Conservation (phyloP, 805 yeast species). For the Candida ascalaphidarum region DNA sequence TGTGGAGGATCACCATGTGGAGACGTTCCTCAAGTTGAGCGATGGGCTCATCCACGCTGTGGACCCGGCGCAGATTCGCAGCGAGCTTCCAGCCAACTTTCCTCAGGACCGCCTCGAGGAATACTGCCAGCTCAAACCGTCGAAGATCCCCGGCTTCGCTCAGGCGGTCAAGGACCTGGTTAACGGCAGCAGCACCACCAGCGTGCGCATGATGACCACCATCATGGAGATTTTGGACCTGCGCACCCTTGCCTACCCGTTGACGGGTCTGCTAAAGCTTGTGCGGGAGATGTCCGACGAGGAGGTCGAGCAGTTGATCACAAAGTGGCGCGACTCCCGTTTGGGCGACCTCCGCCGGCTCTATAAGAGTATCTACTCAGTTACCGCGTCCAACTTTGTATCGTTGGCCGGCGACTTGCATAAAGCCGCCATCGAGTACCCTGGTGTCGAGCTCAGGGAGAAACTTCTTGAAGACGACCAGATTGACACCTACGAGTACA, state of each 20-base stretch:
- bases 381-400: conserved; percentile 17
- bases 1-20: conserved; percentile 16
- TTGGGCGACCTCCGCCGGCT: conserved; percentile 25
- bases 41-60: conserved; percentile 29
- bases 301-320: conserved; percentile 24
- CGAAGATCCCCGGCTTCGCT: conserved; percentile 5
- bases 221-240: conserved; percentile 6
- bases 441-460: conserved; percentile 22
- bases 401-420: conserved; percentile 23
- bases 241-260: conserved; percentile 15
- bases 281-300: conserved; percentile 25
- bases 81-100: conserved; percentile 15
- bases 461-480: conserved; percentile 17
- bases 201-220: conserved; percentile 5
- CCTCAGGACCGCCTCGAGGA: conserved; percentile 19
- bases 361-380: conserved; percentile 16
- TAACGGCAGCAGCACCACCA: conserved; percentile 1
- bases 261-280: conserved; percentile 25
- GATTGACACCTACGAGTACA: conserved; percentile 17
- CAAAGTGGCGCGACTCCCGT: conserved; percentile 34
- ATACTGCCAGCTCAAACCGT: conserved; percentile 11
- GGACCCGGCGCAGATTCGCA: conserved; percentile 16
- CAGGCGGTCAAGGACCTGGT: conserved; percentile 3
- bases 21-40: conserved; percentile 16
- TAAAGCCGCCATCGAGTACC: conserved; percentile 28